Conservation (phyloP, 106 monocot species). For the Dendrobium officinale region DNA sequence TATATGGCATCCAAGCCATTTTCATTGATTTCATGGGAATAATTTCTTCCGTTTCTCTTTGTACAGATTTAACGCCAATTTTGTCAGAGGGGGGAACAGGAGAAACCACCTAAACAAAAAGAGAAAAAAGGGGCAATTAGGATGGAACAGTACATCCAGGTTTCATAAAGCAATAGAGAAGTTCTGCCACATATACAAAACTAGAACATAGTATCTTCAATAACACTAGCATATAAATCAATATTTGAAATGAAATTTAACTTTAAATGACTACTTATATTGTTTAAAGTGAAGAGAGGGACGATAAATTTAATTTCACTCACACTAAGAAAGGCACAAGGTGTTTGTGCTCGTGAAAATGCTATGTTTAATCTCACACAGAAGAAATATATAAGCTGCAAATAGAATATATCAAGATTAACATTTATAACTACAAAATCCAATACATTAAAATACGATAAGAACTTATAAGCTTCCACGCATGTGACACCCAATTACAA, state of each 20-base stretch:
- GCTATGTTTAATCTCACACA: not conserved
- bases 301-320: not conserved
- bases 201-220: not conserved
- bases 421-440: not conserved
- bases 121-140: not conserved
- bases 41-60: constrained; percentile 88
- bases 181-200: not conserved
- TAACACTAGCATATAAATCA: not conserved
- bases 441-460: not conserved
- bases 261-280: not conserved
- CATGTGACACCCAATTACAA: not conserved
- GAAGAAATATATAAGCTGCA: not conserved
- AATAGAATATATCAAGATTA: not conserved
- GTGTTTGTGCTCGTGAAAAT: not conserved
- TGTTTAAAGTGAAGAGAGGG: not conserved
- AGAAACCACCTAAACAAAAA: constrained; percentile 60
- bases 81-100: constrained; percentile 96
- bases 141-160: not conserved
- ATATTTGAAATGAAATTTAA: not conserved
- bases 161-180: not conserved
- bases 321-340: not conserved
- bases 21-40: constrained; percentile 98
- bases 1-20: constrained; percentile 95
- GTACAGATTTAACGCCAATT: constrained; percentile 88
- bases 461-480: not conserved